Evolutionary conservation across 2,329 filamentous ascomycete species (phyloP), one percentile per base, ranked within the genome.

Genomic region (Niveomyces coronatus): DNA sequence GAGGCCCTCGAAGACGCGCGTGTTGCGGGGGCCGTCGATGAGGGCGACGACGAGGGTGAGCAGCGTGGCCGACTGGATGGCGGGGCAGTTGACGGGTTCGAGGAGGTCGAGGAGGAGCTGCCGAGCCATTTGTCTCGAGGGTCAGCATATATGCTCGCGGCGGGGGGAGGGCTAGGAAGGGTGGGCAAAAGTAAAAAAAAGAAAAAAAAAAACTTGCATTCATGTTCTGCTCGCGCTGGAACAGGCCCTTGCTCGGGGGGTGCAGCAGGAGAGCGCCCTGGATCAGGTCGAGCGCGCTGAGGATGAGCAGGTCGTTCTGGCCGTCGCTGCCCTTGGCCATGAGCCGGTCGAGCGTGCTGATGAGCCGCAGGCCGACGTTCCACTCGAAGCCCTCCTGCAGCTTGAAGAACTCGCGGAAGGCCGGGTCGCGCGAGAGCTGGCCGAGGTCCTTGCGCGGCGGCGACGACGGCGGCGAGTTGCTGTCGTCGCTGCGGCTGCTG

Each of bases 381-480:
- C 87, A 96, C 64, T 96, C 86, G 56, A 98, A 98, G 3, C 88
- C 85, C 55, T 96, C 88, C 60, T 98, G 91, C 47, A 96, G 60
- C 58, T 94, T 86, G 68, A 94, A 95, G 67, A 96, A 96, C 61
- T 95, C 87, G 48, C 85, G 71, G 56, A 95, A 96, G 15, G 88
- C 89, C 15, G 84, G 85, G 59, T 96, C 91, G 46, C 80, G 75
- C 35, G 75, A 72, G 45, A 95, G 64, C 41, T 86, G 79, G 16
- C 66, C 65, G 35, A 94, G 70, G 11, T 70, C 68, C 61, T 85
- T 87, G 37, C 65, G 63, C 20, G 62, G 58, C 9, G 64, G 62
- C 18, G 37, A 29, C 18, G 37, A 29, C 30, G 3, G 57, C 15
- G 7, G 13, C 24, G 15, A 14, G 63, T 60, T 38, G 58, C 44